phyloP scores from a whole-genome alignment of 108 stramenopile species.

The Skeletonema marinoi region DNA sequence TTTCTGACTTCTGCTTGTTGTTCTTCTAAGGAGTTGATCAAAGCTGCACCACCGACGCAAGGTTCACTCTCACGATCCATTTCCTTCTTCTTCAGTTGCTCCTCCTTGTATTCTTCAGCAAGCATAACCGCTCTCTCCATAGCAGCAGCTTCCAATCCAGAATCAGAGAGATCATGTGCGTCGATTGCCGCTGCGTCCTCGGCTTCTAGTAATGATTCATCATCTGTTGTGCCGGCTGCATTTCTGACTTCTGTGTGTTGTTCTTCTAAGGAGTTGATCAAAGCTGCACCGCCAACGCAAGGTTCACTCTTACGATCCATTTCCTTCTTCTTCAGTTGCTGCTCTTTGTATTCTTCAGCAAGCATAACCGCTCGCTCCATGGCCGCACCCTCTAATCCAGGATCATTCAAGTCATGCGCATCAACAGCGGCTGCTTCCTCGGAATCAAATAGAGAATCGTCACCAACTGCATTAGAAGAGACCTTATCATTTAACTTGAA shows the following conservation, averaged over 20 bases:
- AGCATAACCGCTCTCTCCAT: slow-evolving; percentile 50
- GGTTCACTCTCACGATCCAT: background rate
- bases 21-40: background rate
- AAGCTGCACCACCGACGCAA: background rate
- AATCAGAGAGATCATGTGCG: slow-evolving; percentile 41
- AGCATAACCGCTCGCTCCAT: slow-evolving; percentile 50
- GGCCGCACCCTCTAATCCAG: slow-evolving; percentile 48
- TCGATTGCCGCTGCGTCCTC: slow-evolving; percentile 46
- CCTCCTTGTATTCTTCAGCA: slow-evolving; percentile 28
- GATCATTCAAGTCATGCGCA: slow-evolving; percentile 37
- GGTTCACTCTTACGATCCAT: background rate
- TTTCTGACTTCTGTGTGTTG: background rate
- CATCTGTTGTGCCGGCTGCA: background rate
- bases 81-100: background rate
- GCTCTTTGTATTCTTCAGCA: slow-evolving; percentile 27
- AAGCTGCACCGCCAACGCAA: background rate
- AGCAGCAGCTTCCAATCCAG: slow-evolving; percentile 49
- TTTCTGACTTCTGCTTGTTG: background rate
- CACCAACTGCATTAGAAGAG: background rate
- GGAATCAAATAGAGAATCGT: slow-evolving; percentile 30
- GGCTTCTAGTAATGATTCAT: slow-evolving; percentile 25
- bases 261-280: background rate
- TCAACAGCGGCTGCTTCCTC: slow-evolving; percentile 45
- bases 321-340: background rate
- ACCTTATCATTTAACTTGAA: background rate